Evolutionary conservation across 2,329 filamentous ascomycete genomes (phyloP).

Genomic region (Cercospora beticola): DNA sequence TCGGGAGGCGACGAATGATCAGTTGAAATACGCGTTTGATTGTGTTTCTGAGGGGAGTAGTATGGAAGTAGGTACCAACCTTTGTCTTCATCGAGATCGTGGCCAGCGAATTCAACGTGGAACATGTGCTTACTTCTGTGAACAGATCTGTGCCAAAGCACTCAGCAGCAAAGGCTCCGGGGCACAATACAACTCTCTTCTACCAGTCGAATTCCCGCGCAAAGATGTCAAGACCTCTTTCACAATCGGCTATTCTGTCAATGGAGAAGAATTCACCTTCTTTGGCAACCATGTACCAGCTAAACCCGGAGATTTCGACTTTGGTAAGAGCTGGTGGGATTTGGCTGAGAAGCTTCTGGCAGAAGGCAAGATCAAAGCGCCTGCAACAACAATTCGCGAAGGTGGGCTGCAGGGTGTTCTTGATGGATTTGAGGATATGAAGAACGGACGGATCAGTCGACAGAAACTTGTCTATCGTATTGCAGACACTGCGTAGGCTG

Average conservation of each 20-base stretch:
- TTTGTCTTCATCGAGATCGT: too few relatives aligned
- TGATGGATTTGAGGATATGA: slow-evolving; percentile 46
- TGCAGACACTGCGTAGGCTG: slow-evolving; percentile 16
- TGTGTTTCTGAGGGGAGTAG: slow-evolving; percentile 19
- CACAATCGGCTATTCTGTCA: slow-evolving; percentile 28
- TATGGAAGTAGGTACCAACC: slow-evolving; percentile 13
- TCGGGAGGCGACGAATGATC: slow-evolving; percentile 20
- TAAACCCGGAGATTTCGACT: slow-evolving; percentile 30
- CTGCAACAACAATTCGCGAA: slow-evolving; percentile 42
- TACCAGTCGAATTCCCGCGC: slow-evolving; percentile 23
- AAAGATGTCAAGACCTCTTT: slow-evolving; percentile 21
- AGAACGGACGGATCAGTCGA: slow-evolving; percentile 46
- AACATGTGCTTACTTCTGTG: not conserved
- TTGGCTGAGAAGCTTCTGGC: slow-evolving; percentile 43
- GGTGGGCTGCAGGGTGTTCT: slow-evolving; percentile 47
- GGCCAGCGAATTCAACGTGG: not conserved
- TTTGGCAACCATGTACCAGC: slow-evolving; percentile 20
- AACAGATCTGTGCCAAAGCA: slow-evolving; percentile 26
- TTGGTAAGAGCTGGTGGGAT: slow-evolving; percentile 42
- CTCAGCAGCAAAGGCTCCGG: slow-evolving; percentile 16
- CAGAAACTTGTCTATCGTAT: slow-evolving; percentile 49
- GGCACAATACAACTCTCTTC: slow-evolving; percentile 21
- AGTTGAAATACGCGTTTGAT: slow-evolving; percentile 20
- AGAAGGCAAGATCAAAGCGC: slow-evolving; percentile 45
- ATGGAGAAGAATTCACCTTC: slow-evolving; percentile 23